Evolutionary conservation across 2,329 filamentous ascomycete genomes (phyloP), one percentile per base, ranked within the genome.

Genomic region (Cladosporium sp.): DNA sequence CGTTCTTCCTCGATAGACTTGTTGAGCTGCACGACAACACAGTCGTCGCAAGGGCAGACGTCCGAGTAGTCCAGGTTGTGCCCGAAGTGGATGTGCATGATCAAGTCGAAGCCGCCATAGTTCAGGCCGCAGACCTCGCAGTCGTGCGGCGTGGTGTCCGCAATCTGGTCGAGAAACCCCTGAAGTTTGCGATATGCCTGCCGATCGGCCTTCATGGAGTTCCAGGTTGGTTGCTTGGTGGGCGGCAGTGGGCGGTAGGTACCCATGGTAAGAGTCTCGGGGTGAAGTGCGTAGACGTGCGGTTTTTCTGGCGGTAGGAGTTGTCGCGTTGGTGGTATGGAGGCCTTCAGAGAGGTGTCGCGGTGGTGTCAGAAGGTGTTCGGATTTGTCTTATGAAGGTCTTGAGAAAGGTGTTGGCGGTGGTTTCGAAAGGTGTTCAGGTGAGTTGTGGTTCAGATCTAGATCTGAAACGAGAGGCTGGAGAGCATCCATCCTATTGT

Each of bases 91-190:
- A 58, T 8, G 32, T 58, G 54, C 23, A 58, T 58, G 30, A 58
- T 6, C 14, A 58, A 32, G 54, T 58, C 54, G 54, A 58, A 39
- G 30, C 54, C 54, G 54, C 54, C 54, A 25, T 34, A 36, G 14
- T 32, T 25, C 5, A 8, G 8, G 21, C 21, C 32, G n/a, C 54
- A 58, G 30, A 23, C 8, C 5, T 58, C 34, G 54, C 54, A 58
- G 28, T 53, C 25, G 26, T 7, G 49, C 3, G 26, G 25, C 16
- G 49, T 30, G 49, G 49, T 53, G 25, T 53, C 49, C 11, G 25
- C 5, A 2, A 30, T 10, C 7, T 18, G 49, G 49, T 53, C 49
- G 26, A 10, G 7, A 2, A n/a, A 18, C 25, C 26, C 53, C n/a
- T 34, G 53, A 56, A 56, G n/a, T 36, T 4, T n/a, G 25, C 5